Conservation (phyloP, 2,329 filamentous ascomycete species). For the Aspergillus candidus region DNA sequence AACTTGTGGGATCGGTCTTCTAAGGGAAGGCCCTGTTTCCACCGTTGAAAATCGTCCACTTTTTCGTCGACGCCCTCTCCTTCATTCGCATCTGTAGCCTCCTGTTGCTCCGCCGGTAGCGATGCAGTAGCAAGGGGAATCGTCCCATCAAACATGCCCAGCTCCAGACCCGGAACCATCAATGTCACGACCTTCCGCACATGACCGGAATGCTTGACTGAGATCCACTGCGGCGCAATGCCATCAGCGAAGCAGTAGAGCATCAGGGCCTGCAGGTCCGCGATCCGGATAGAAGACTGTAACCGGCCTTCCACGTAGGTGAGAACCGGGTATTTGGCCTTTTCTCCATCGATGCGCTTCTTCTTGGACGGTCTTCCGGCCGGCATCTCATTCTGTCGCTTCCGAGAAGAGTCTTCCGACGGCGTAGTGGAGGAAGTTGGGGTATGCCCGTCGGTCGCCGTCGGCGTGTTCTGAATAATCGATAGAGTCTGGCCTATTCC, state of each 20-base stretch:
- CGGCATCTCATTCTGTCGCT: conserved; percentile 14
- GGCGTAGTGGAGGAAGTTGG: conserved; percentile 1
- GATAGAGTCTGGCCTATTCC: conserved; percentile 30
- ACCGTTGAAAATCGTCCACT: conserved; percentile 30
- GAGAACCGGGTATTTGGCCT: conserved; percentile 48
- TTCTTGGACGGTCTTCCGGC: conserved; percentile 20
- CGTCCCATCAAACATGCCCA: conserved; percentile 73
- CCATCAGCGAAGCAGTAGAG: conserved; percentile 59
- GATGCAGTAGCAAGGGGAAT: conserved; percentile 35
- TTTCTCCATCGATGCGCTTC: conserved; percentile 35
- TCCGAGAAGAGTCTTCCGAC: conserved; percentile 1
- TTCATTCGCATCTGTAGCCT: conserved; percentile 6
- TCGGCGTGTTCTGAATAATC: conserved; percentile 19
- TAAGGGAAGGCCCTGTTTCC: conserved; percentile 36
- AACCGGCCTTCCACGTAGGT: conserved; percentile 50
- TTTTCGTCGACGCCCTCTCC: conserved; percentile 18
- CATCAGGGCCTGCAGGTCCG: conserved; percentile 53
- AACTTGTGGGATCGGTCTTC: conserved; percentile 28
- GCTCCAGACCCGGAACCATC: conserved; percentile 87
- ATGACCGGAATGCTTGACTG: conserved; percentile 50
- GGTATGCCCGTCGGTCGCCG: conserved; percentile 7
- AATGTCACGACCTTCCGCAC: conserved; percentile 74
- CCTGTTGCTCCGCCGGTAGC: conserved; percentile 2
- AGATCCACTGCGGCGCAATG: conserved; percentile 57
- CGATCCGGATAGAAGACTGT: conserved; percentile 51